Evolutionary conservation across 2,329 filamentous ascomycete species (phyloP), one percentile per base, ranked within the genome.

Genomic region (Cordyceps javanica): DNA sequence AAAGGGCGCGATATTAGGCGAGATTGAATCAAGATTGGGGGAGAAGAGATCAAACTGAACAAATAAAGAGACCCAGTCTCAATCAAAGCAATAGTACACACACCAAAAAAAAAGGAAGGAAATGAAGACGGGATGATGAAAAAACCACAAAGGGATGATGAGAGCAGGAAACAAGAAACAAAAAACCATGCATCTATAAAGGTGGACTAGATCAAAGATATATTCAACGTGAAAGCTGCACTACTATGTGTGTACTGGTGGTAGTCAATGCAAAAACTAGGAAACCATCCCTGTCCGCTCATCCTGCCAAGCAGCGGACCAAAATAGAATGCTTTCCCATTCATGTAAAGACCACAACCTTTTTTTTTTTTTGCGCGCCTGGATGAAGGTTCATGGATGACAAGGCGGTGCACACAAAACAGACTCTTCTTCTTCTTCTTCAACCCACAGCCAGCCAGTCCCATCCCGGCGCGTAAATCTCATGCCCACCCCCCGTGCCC

Each of bases 391-490:
- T n/a, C 39, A 10, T 21, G n/a, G 39, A 7, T 21, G 23, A 44
- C 11, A 48, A 48, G 13, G 25, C 10, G 44, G 16, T 19, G 19
- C 26, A 16, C n/a, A n/a, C n/a, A 48, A 30, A 48, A 48, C 11
- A 48, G 25, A 48, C n/a, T n/a, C n/a, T n/a, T n/a, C n/a, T n/a
- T n/a, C n/a, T n/a, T n/a, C n/a, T n/a, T n/a, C n/a, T n/a, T n/a
- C n/a, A n/a, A 30, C 34, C 38, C 21, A 28, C 48, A 39, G 32
- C 48, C 50, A 53, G 38, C 50, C 50, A 53, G 50, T 42, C 50
- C 25, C 36, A 32, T 36, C 38, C 26, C 38, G 50, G 50, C 50
- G 50, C 50, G 36, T 53, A 53, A 53, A 41, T 53, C 38, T 34
- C 38, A 38, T 53, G 38, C 19, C 34, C 28, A 23, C 16, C 11